Conservation (phyloP, 2,329 filamentous ascomycete species). For the Ceratocystis papillata region DNA sequence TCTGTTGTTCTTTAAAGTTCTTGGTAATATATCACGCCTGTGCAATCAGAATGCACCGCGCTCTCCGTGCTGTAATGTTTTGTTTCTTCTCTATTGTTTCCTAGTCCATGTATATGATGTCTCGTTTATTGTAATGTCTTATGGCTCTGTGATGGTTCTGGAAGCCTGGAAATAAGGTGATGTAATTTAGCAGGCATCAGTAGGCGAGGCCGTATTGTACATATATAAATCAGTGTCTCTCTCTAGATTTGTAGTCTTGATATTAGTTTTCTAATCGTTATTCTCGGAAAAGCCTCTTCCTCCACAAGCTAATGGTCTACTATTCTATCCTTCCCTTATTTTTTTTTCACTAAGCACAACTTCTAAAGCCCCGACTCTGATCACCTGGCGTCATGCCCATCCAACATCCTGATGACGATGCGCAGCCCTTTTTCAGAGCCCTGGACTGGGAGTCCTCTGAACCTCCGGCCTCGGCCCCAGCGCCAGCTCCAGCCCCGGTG, state of each 20-base stretch:
- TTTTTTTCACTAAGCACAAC: not conserved
- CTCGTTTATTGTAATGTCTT: not conserved
- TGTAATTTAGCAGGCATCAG: not conserved
- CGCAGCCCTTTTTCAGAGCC: conserved; percentile 10
- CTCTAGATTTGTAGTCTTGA: not conserved
- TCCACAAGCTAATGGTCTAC: no score
- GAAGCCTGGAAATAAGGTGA: not conserved
- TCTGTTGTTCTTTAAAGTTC: conserved; percentile 9
- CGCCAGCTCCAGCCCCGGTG: not conserved
- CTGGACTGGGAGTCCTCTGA: conserved; percentile 8
- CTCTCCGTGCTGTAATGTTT: not conserved
- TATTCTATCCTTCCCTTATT: not conserved
- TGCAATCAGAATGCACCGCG: not conserved
- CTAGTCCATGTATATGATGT: not conserved
- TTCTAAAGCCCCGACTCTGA: no score
- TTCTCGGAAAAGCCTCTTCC: not conserved
- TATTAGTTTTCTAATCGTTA: not conserved
- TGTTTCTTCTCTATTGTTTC: conserved; percentile 3
- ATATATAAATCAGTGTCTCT: not conserved
- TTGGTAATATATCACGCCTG: not conserved
- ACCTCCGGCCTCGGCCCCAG: not conserved
- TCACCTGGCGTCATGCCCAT: not conserved
- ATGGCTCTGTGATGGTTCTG: not conserved
- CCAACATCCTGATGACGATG: not conserved
- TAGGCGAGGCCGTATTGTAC: not conserved